Conservation (phyloP, 495 filamentous ascomycete genomes). For the Copromyces sp. region DNA sequence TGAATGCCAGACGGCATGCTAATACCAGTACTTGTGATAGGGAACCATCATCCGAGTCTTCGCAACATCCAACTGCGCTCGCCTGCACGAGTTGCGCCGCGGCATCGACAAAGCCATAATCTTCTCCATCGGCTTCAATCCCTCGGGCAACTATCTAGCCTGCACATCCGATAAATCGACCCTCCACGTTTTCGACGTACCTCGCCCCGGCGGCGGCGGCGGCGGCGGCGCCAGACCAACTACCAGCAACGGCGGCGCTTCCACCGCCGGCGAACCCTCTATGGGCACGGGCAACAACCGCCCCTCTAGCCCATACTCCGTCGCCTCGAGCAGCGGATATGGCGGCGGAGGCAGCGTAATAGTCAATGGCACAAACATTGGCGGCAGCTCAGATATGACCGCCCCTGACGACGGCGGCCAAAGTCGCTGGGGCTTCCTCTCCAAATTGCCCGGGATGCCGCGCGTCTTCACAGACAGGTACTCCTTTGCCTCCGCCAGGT, state of each 20-base stretch:
- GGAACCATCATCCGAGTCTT: conserved; percentile 85
- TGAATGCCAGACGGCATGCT: not conserved
- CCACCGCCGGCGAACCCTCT: conserved; percentile 21
- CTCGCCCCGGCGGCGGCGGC: conserved; percentile 52
- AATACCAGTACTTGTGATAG: conserved; percentile 22
- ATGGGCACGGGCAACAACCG: not conserved
- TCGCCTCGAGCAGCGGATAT: not conserved
- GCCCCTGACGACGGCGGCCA: not conserved
- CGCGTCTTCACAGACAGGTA: conserved; percentile 77
- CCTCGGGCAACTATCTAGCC: conserved; percentile 64
- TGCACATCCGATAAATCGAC: conserved; percentile 97
- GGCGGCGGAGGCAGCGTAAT: not conserved
- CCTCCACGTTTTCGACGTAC: conserved; percentile 79
- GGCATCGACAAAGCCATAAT: conserved; percentile 82
- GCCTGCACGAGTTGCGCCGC: conserved; percentile 72
- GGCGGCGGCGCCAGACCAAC: conserved; percentile 26
- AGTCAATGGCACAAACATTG: conserved; percentile 35
- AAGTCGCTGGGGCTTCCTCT: conserved; percentile 57
- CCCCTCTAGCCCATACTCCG: not conserved
- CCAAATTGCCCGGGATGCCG: conserved; percentile 68
- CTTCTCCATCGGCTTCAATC: conserved; percentile 80
- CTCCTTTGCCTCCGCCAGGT: conserved; percentile 61
- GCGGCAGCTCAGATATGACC: not conserved
- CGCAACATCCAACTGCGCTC: conserved; percentile 63
- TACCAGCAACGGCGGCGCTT: conserved; percentile 30